A percentile compares a stretch with the other conserved stretches of the same genome.
phyloP scores from a whole-genome alignment of 2,329 filamentous ascomycete genomes.

The Pseudogymnoascus sp. region DNA sequence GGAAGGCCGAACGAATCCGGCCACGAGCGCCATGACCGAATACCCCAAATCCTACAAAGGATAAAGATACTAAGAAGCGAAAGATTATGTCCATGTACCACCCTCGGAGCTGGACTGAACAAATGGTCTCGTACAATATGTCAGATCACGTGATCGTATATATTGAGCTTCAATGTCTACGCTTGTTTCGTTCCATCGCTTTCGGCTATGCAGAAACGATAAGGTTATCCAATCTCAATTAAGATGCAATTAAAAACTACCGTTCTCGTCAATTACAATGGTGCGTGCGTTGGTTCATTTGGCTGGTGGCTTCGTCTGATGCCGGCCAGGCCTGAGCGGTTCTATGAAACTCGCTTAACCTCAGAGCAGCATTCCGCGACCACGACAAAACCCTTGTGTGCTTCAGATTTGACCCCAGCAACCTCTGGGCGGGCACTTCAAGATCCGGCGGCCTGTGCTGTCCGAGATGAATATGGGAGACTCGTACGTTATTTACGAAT shows the following conservation, averaged over 20 bases:
- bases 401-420: conserved; percentile 9
- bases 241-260: conserved; percentile 1
- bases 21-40: not conserved
- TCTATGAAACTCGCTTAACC: conserved; percentile 2
- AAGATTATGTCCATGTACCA: not conserved
- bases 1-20: not conserved
- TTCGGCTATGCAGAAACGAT: conserved; percentile 3
- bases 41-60: not conserved
- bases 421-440: conserved; percentile 1
- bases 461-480: not conserved
- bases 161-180: not conserved
- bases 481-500: not conserved
- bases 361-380: conserved; percentile 11
- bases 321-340: conserved; percentile 3
- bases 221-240: conserved; percentile 10
- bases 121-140: not conserved
- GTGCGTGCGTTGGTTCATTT: conserved; percentile 3
- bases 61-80: not conserved
- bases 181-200: not conserved
- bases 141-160: not conserved
- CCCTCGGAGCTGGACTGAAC: not conserved
- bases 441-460: conserved; percentile 2
- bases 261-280: not conserved
- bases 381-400: conserved; percentile 13
- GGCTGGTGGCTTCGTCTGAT: conserved; percentile 5